These are phyloP conservation scores for Zygotorulaspora florentina DNA, from an alignment of 805 yeast genomes.

Conservation along the genomic window DNA sequence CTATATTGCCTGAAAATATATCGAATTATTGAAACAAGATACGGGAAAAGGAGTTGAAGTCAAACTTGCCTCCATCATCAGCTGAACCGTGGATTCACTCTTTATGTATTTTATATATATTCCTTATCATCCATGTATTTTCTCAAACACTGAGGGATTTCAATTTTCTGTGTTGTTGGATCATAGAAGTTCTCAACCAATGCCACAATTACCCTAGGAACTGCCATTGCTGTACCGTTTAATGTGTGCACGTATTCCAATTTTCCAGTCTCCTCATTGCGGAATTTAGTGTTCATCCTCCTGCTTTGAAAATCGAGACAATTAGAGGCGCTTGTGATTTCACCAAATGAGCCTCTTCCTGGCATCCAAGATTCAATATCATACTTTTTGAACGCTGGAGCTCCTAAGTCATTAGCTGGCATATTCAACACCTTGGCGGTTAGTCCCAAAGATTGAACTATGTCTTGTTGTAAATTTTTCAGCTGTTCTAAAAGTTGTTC, in stretches of 20 bases:
- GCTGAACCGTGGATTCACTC: no score
- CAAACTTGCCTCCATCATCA: background rate
- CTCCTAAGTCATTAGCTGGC: slow-evolving; percentile 89
- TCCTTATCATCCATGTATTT: slow-evolving; percentile 68
- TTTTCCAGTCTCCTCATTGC: slow-evolving; percentile 33
- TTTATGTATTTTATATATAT: slow-evolving; percentile 12
- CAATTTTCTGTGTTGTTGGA: slow-evolving; percentile 46
- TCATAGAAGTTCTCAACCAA: slow-evolving; percentile 83
- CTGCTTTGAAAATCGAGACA: slow-evolving; percentile 90
- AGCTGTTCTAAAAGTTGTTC: slow-evolving; percentile 53
- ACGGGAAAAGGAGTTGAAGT: background rate
- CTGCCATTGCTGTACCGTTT: slow-evolving; percentile 94
- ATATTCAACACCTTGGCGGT: slow-evolving; percentile 78
- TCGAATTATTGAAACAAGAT: background rate
- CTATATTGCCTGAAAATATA: no score
- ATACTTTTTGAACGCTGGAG: slow-evolving; percentile 86
- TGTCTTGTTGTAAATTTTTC: slow-evolving; percentile 57
- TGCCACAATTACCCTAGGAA: slow-evolving; percentile 86
- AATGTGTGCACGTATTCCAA: slow-evolving; percentile 66
- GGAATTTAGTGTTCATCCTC: slow-evolving; percentile 66
- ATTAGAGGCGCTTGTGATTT: slow-evolving; percentile 83
- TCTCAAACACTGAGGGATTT: slow-evolving; percentile 64
- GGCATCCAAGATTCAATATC: slow-evolving; percentile 99
- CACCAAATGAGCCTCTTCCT: slow-evolving; percentile 91
- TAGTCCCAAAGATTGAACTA: slow-evolving; percentile 66